These are phyloP conservation scores for Chaetomium globosum DNA, from an alignment of 2,329 filamentous ascomycete genomes.

Conservation along the genomic window DNA sequence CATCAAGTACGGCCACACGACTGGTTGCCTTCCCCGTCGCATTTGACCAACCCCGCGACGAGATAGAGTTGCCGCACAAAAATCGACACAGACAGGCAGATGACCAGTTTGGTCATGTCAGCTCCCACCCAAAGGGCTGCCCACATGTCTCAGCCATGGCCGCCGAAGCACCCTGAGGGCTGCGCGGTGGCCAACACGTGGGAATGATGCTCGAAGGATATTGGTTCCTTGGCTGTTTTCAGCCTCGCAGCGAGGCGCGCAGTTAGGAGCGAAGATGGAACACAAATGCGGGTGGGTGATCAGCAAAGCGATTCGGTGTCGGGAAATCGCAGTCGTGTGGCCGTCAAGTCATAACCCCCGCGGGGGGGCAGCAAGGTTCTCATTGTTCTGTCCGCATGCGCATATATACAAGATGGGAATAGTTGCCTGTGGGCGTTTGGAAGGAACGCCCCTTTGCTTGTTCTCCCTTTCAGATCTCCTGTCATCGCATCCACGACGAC, in stretches of 20 bases:
- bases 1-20: neutral
- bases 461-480: neutral
- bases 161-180: conserved; percentile 16
- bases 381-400: neutral
- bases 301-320: neutral
- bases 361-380: conserved; percentile 7
- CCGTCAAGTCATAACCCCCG: neutral
- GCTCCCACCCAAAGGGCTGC: conserved; percentile 20
- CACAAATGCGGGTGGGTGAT: conserved; percentile 2
- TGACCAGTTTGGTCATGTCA: conserved; percentile 4
- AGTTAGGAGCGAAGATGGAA: neutral
- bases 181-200: conserved; percentile 33
- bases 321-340: neutral
- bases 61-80: neutral
- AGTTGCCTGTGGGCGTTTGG: neutral
- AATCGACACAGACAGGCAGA: conserved; percentile 11
- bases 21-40: neutral
- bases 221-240: conserved; percentile 29
- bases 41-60: neutral
- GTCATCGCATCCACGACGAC: neutral
- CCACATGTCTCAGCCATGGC: conserved; percentile 28
- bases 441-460: neutral
- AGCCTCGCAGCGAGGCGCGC: conserved; percentile 20
- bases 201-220: conserved; percentile 32
- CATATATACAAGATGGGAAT: neutral